These are phyloP conservation scores for Tetradesmus lagerheimii DNA, from an alignment of 139 green algal species.

Conservation along the genomic window DNA sequence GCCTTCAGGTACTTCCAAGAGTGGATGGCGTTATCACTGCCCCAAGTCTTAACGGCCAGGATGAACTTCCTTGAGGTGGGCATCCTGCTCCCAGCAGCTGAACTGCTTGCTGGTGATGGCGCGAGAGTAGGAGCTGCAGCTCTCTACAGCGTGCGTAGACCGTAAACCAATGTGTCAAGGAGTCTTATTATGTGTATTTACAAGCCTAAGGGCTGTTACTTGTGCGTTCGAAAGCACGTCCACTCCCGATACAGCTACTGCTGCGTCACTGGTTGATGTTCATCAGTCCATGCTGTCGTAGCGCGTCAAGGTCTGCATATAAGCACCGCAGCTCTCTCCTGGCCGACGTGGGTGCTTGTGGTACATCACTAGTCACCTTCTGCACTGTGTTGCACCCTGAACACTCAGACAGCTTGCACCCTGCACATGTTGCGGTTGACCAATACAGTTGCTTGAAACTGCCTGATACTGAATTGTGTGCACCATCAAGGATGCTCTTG, in stretches of 20 bases:
- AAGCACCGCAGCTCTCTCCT: too few relatives aligned
- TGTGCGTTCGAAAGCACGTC: neutral
- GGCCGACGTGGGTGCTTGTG: neutral
- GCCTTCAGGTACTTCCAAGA: constrained; percentile 45
- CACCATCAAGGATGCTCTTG: neutral
- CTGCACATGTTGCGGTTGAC: neutral
- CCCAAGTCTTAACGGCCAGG: constrained; percentile 22
- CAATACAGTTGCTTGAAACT: neutral
- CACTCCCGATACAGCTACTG: neutral
- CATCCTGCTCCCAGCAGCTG: neutral
- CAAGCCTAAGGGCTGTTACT: neutral
- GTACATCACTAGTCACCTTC: neutral
- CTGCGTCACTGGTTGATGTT: neutral
- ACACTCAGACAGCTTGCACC: neutral
- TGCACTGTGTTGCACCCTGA: neutral
- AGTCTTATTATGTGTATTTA: neutral
- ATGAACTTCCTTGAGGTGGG: constrained; percentile 18
- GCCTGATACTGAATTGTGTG: neutral
- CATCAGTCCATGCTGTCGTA: neutral
- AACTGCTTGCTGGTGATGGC: neutral
- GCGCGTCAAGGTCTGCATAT: too few relatives aligned
- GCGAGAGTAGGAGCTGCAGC: neutral
- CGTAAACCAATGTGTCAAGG: neutral
- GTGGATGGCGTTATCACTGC: constrained; percentile 14
- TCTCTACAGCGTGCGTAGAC: neutral